phyloP scores from a whole-genome alignment of 148 eudicot species.

The Rhododendron kiyosumense region DNA sequence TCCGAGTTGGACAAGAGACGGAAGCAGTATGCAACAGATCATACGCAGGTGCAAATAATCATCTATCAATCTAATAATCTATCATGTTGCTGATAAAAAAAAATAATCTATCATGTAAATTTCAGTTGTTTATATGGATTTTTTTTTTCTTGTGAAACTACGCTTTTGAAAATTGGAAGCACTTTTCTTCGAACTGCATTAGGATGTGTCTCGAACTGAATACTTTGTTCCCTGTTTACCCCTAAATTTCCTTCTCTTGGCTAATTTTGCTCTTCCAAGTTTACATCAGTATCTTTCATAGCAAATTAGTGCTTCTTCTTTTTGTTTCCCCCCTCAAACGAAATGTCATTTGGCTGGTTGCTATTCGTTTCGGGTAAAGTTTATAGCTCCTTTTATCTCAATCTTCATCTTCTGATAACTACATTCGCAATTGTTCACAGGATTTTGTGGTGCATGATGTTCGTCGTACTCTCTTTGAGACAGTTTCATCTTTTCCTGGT shows the following conservation, averaged over 20 bases:
- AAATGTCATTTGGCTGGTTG: no score
- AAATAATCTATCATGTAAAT: background rate
- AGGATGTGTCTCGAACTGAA: background rate
- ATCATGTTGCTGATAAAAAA: background rate
- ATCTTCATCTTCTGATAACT: background rate
- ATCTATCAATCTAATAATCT: background rate
- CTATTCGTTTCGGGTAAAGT: background rate
- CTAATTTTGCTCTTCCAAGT: background rate
- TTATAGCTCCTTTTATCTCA: background rate
- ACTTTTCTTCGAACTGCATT: background rate
- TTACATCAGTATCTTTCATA: background rate
- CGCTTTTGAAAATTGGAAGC: background rate
- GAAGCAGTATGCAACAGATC: slow-evolving; percentile 32
- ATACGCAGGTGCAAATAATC: slow-evolving; percentile 59
- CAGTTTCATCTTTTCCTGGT: slow-evolving; percentile 49
- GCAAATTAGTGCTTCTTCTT: background rate
- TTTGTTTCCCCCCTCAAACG: background rate
- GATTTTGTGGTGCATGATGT: slow-evolving; percentile 55
- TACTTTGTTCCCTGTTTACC: background rate
- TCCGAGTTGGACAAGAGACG: background rate
- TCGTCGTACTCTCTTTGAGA: slow-evolving; percentile 43
- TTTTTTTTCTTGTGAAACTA: background rate
- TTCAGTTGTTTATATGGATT: background rate
- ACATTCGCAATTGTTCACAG: slow-evolving; percentile 22
- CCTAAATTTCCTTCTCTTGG: background rate